Evolutionary conservation across 2,329 filamentous ascomycete genomes (phyloP).

Genomic region (Dactylellina parvicollis): DNA sequence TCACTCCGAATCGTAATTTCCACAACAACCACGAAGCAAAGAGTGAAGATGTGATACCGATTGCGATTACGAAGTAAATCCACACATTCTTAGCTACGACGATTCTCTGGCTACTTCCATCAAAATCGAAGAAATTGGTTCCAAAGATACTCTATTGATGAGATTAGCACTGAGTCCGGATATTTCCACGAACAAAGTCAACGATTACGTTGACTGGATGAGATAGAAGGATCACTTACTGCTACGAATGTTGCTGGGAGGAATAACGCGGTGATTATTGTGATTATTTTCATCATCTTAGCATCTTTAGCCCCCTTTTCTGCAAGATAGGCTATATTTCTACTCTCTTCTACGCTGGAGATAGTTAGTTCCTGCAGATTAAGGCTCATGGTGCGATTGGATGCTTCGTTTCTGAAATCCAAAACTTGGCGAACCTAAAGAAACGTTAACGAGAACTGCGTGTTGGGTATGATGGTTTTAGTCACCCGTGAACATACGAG

Average conservation of each 20-base stretch:
- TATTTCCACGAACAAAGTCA: no score
- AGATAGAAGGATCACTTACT: neutral
- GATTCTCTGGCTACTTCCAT: neutral
- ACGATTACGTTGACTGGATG: no score
- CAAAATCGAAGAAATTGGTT: constrained; percentile 20
- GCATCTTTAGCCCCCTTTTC: constrained; percentile 23
- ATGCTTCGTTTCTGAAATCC: constrained; percentile 22
- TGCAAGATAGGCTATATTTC: constrained; percentile 3
- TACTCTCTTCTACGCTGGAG: constrained; percentile 14
- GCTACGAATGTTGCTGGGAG: constrained; percentile 26
- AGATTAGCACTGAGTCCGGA: no score
- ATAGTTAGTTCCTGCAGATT: neutral
- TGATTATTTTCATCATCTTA: constrained; percentile 27
- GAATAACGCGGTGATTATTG: constrained; percentile 15
- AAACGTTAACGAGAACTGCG: no score
- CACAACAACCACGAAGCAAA: constrained; percentile 4
- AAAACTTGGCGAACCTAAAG: constrained; percentile 32
- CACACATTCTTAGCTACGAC: constrained; percentile 8
- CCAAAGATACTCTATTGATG: constrained; percentile 23
- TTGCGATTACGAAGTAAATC: constrained; percentile 16
- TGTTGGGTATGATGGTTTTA: no score
- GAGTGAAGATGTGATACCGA: constrained; percentile 5
- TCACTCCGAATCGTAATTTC: neutral
- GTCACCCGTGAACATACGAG: constrained; percentile 1
- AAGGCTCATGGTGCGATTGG: constrained; percentile 13